Evolutionary conservation across 177 flowering plant genomes (phyloP), one percentile per base, ranked within the genome.

Genomic region (Vitis hybrid): DNA sequence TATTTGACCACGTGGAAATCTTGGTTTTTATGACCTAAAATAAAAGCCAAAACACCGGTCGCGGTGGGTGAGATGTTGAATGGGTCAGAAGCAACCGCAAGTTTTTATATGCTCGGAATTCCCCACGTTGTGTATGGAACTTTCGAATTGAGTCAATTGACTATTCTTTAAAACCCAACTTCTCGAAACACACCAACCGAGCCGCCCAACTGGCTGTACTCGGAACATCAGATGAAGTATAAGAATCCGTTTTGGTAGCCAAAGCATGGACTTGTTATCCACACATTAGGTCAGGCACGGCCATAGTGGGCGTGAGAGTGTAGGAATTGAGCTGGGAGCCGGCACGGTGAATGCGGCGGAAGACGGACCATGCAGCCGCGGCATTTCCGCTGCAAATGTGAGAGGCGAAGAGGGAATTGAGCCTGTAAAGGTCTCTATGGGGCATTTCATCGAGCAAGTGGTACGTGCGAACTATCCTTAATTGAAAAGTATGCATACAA

Each of bases 201-300:
- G 16, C 78, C 81, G 49, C 19, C 66, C 72, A 80, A 64, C 6
- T 18, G 22, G 0, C 84, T 81, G 26, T 75, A 71, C 69, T 84
- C 84, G 31, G 85, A 79, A 55, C 84, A 86, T 85, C 76, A 26
- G 76, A 65, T 69, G 76, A 80, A 1, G 77, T 55, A 0, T 70
- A 75, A 0, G 76, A 16, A 39, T 86, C 84, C 3, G 67, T 69
- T 71, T 80, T 87, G 14, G 76, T 71, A 73, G 82, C 75, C 60
- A 82, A 33, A 5, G 62, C 66, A 56, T 87, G 90, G 19, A 81
- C 80, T 76, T 77, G 87, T 53, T 26, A 55, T 49, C 86, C 90
- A 10, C 69, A 69, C 16, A 56, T 18, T 1, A 39, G 22, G 20
- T 71, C 55, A 0, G 69, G 74, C 16, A 83, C 82, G 19, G 71